Evolutionary conservation across 352 stramenopile species (phyloP).

Genomic region (Globisporangium splendens): DNA sequence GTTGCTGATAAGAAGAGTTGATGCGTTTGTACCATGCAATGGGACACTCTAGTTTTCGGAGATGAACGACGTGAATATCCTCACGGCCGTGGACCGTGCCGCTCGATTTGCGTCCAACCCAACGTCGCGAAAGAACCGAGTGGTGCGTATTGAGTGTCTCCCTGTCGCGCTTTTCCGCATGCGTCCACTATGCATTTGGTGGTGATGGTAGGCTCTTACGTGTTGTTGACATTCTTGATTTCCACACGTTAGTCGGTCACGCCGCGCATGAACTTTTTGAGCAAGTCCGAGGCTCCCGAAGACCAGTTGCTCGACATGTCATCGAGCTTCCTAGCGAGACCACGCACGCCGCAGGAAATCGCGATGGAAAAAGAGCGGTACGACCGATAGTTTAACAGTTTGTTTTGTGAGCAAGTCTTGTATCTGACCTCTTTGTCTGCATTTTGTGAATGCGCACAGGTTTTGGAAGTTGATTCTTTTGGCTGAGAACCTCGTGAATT

Average conservation of each 20-base stretch:
- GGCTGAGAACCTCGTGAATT: conserved; percentile 63
- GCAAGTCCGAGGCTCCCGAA: conserved; percentile 62
- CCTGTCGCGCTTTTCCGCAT: not conserved
- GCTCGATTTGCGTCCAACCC: conserved; percentile 27
- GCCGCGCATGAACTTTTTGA: conserved; percentile 15
- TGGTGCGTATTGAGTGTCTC: conserved; percentile 20
- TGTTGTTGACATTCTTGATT: not conserved
- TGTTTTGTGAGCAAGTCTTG: not conserved
- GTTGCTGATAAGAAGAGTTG: too few relatives aligned
- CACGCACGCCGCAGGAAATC: conserved; percentile 25
- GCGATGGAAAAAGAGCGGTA: conserved; percentile 47
- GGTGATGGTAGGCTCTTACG: not conserved
- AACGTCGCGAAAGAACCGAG: conserved; percentile 20
- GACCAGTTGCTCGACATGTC: conserved; percentile 53
- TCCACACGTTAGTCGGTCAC: conserved; percentile 3
- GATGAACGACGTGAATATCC: conserved; percentile 67
- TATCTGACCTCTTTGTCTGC: not conserved
- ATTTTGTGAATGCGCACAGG: conserved; percentile 18
- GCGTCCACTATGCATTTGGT: not conserved
- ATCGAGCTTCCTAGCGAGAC: conserved; percentile 31
- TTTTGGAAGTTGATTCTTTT: conserved; percentile 70
- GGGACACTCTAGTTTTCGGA: conserved; percentile 24
- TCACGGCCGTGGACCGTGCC: conserved; percentile 52
- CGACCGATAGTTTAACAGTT: not conserved
- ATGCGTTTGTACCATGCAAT: not conserved